phyloP scores from a whole-genome alignment of 2,329 filamentous ascomycete genomes.

The Rugonectria rugulosa region DNA sequence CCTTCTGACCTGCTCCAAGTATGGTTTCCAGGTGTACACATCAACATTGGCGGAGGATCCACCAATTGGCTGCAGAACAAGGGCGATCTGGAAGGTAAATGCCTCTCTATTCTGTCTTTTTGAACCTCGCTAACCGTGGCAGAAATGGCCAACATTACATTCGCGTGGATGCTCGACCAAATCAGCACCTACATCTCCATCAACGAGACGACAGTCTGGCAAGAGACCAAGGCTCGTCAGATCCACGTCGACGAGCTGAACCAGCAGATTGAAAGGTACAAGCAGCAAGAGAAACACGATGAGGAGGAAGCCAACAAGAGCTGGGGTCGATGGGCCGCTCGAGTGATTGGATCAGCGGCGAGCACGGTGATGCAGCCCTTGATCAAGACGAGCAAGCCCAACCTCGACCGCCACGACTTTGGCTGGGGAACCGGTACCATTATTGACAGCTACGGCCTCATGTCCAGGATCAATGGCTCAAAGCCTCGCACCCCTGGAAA shows the following conservation, averaged over 20 bases:
- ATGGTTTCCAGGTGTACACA: constrained; percentile 40
- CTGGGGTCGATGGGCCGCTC: constrained; percentile 21
- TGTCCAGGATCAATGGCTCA: constrained; percentile 19
- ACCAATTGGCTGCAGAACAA: constrained; percentile 31
- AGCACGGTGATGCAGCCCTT: constrained; percentile 9
- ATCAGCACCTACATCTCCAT: constrained; percentile 27
- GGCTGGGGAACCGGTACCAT: constrained; percentile 38
- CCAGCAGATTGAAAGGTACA: constrained; percentile 20
- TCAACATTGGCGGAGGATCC: constrained; percentile 37
- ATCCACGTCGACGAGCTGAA: constrained; percentile 33
- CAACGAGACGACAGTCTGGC: constrained; percentile 25
- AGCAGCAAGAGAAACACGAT: background rate
- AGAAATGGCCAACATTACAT: constrained; percentile 38
- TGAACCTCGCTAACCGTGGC: background rate
- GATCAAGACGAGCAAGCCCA: constrained; percentile 15
- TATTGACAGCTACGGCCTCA: constrained; percentile 34
- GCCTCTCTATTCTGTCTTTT: background rate
- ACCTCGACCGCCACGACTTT: constrained; percentile 25
- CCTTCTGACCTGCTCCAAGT: constrained; percentile 33
- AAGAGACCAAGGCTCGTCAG: constrained; percentile 19
- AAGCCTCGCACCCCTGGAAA: constrained; percentile 27
- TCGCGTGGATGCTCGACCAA: constrained; percentile 39
- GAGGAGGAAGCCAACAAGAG: constrained; percentile 13
- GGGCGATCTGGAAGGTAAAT: constrained; percentile 36
- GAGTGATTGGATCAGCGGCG: constrained; percentile 15